A percentile compares a stretch with the other conserved stretches of the same genome.
Conservation (phyloP, 148 eudicot species). For the Nepenthes mirabilis region DNA sequence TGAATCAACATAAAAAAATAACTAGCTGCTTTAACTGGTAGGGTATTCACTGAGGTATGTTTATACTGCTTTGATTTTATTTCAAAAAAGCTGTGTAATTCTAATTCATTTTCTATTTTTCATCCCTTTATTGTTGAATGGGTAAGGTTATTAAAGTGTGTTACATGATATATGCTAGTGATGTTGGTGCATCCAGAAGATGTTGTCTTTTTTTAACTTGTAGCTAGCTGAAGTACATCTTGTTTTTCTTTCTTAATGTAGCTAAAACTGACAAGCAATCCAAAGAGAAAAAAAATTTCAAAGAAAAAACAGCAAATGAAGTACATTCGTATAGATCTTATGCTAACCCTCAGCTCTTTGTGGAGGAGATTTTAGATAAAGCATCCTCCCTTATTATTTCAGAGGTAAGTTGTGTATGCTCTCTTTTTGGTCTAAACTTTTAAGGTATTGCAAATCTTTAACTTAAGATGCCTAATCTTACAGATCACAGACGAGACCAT, state of each 20-base stretch:
- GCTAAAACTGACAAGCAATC: slow-evolving; percentile 40
- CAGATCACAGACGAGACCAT: slow-evolving; percentile 43
- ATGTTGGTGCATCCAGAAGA: no score
- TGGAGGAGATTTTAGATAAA: slow-evolving; percentile 52
- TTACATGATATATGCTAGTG: no score
- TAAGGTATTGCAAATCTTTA: neutral
- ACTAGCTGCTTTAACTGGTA: neutral
- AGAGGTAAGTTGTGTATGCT: slow-evolving; percentile 29
- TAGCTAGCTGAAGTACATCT: no score
- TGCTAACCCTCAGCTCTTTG: slow-evolving; percentile 47
- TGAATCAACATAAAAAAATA: no score
- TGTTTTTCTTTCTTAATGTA: slow-evolving; percentile 1
- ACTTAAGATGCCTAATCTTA: slow-evolving; percentile 6
- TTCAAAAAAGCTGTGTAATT: no score
- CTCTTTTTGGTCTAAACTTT: neutral
- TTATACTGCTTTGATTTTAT: neutral
- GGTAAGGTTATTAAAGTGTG: no score
- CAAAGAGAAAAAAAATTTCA: slow-evolving; percentile 13
- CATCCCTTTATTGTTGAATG: no score
- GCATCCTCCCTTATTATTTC: slow-evolving; percentile 48
- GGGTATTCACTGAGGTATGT: neutral
- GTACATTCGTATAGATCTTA: slow-evolving; percentile 15
- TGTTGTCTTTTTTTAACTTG: no score
- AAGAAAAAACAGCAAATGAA: slow-evolving; percentile 26
- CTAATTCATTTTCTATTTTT: no score